Conservation (phyloP, 176 grass and related monocot species). For the Carex scoparia region DNA sequence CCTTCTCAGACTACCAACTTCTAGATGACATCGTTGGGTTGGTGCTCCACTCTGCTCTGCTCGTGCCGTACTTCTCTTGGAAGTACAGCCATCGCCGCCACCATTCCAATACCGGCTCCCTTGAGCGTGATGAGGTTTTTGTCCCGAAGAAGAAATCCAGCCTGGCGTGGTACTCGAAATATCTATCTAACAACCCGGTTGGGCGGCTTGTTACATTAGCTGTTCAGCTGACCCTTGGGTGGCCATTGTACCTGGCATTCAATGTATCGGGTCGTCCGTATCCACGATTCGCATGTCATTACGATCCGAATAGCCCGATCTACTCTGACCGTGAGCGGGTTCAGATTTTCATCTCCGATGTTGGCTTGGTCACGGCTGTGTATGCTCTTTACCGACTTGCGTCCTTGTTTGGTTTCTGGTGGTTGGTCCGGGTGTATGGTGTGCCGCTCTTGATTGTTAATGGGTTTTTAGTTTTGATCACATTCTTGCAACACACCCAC, state of each 20-base stretch:
- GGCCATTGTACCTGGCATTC: conserved; percentile 75
- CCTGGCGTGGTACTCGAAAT: conserved; percentile 41
- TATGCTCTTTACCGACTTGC: conserved; percentile 42
- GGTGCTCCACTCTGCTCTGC: conserved; percentile 79
- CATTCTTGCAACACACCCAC: conserved; percentile 95
- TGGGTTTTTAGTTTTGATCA: conserved; percentile 78
- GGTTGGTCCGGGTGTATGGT: conserved; percentile 56
- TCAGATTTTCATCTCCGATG: conserved; percentile 81
- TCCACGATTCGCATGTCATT: conserved; percentile 92
- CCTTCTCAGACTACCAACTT: conserved; percentile 72
- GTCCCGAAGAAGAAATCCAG: conserved; percentile 67
- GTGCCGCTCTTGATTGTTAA: conserved; percentile 88
- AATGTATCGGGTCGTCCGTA: conserved; percentile 87
- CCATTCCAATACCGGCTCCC: conserved; percentile 88
- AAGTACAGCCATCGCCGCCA: conserved; percentile 95
- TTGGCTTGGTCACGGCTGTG: conserved; percentile 29
- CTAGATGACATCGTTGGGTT: conserved; percentile 80
- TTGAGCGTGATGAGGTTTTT: conserved; percentile 93
- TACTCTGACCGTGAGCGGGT: conserved; percentile 65
- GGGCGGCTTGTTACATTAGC: conserved; percentile 46
- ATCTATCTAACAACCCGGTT: conserved; percentile 72
- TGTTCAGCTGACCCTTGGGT: conserved; percentile 76
- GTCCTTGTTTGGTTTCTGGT: conserved; percentile 59
- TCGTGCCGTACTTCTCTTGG: conserved; percentile 99
- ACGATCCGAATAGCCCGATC: conserved; percentile 75